These are phyloP conservation scores for Lolium rigidum DNA, from an alignment of 176 grass and related monocot species.

Conservation along the genomic window DNA sequence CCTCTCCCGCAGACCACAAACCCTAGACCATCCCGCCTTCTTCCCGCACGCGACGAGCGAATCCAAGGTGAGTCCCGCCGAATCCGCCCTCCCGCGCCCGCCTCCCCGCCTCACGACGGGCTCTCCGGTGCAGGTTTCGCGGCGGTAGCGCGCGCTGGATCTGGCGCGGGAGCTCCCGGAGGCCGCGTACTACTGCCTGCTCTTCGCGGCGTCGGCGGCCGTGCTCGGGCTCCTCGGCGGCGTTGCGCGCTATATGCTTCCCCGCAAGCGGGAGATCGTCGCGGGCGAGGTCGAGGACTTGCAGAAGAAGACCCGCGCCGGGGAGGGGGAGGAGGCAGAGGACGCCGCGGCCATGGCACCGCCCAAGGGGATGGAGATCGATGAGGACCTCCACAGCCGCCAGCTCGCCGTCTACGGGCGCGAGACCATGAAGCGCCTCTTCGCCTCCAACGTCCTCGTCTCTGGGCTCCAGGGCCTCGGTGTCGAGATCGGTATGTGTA, in stretches of 20 bases:
- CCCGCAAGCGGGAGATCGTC: constrained; percentile 57
- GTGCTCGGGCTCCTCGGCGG: constrained; percentile 55
- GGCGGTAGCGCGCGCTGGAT: constrained; percentile 40
- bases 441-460: constrained; percentile 84
- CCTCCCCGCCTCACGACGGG: constrained; percentile 3
- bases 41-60: background rate
- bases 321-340: background rate
- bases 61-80: constrained; percentile 37
- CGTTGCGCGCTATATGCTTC: constrained; percentile 71
- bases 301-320: constrained; percentile 60
- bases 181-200: constrained; percentile 25
- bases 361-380: constrained; percentile 61
- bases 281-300: constrained; percentile 66
- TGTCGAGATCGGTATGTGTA: constrained; percentile 64
- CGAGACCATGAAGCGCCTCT: constrained; percentile 92
- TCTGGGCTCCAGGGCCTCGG: constrained; percentile 85
- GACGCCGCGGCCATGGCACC: constrained; percentile 29
- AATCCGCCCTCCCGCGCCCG: background rate
- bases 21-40: background rate
- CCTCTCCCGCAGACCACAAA: background rate
- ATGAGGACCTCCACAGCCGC: constrained; percentile 90
- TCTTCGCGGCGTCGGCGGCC: constrained; percentile 55
- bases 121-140: constrained; percentile 19
- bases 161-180: constrained; percentile 48
- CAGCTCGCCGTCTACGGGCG: constrained; percentile 89